phyloP scores from a whole-genome alignment of 1,284 basidiomycete genomes.

The Puccinia brachypodii region DNA sequence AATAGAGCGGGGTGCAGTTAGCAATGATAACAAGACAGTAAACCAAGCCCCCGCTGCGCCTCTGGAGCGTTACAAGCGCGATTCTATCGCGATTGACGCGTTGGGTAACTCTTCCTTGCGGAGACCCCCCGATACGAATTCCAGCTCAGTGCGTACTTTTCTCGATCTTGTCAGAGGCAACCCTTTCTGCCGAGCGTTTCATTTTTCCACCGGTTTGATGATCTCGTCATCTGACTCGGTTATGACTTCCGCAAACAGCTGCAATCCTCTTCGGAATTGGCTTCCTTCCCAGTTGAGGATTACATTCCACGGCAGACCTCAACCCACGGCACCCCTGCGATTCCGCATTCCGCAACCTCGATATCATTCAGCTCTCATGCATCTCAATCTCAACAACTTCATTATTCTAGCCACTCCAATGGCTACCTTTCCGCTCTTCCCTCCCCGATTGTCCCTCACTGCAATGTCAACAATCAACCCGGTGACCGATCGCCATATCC shows the following conservation, averaged over 20 bases:
- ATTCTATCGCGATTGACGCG: slow-evolving; percentile 7
- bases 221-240: neutral
- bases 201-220: too few relatives aligned
- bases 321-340: slow-evolving; percentile 8
- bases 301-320: neutral
- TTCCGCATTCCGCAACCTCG: slow-evolving; percentile 4
- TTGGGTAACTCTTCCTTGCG: slow-evolving; percentile 5
- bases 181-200: too few relatives aligned
- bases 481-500: slow-evolving; percentile 23
- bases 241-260: neutral
- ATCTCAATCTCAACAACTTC: neutral
- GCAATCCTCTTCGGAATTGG: slow-evolving; percentile 5
- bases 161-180: too few relatives aligned
- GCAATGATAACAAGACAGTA: neutral
- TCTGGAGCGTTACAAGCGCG: neutral
- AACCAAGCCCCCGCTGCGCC: neutral
- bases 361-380: slow-evolving; percentile 9
- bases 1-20: neutral
- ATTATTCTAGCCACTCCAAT: slow-evolving; percentile 7
- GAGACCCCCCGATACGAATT: slow-evolving; percentile 24
- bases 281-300: slow-evolving; percentile 22
- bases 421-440: slow-evolving; percentile 28
- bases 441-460: slow-evolving; percentile 1
- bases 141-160: slow-evolving; percentile 14
- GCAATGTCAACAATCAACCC: neutral